phyloP scores from a whole-genome alignment of 257 asterid genomes.

The Linderniella brevidens region DNA sequence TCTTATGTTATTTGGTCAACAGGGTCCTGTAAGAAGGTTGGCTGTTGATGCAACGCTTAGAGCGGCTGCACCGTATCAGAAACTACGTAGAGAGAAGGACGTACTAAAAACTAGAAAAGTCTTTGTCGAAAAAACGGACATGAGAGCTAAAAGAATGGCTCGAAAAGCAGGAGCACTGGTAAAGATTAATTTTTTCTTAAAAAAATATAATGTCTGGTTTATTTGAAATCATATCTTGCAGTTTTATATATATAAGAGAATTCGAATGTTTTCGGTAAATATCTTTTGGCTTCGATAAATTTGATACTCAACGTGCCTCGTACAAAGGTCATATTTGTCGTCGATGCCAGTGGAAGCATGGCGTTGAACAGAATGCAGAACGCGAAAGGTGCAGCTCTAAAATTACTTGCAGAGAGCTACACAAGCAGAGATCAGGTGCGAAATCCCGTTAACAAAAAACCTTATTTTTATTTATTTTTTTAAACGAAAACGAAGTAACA shows the following conservation, averaged over 20 bases:
- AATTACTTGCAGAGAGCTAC: conserved; percentile 91
- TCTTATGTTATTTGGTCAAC: conserved; percentile 5
- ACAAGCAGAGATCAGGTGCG: conserved; percentile 98
- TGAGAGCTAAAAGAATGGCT: conserved; percentile 99
- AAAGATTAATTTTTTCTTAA: conserved; percentile 8
- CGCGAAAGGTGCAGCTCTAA: conserved; percentile 98
- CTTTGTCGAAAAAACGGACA: conserved; percentile 83
- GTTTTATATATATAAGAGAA: neutral
- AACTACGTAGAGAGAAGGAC: conserved; percentile 84
- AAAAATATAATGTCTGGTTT: neutral
- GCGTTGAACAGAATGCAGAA: conserved; percentile 98
- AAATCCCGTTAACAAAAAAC: too few species aligned
- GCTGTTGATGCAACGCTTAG: conserved; percentile 99
- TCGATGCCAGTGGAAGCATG: conserved; percentile 99
- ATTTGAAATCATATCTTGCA: neutral
- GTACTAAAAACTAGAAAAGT: conserved; percentile 52
- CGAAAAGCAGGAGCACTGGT: conserved; percentile 99
- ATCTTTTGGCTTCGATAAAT: too few species aligned
- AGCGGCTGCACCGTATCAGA: conserved; percentile 99
- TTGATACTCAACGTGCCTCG: neutral
- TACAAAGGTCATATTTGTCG: conserved; percentile 80
- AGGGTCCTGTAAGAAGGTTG: conserved; percentile 95
- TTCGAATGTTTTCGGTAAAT: too few species aligned
- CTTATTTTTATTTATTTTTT: too few species aligned
- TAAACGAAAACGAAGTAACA: neutral